Evolutionary conservation across 2,329 filamentous ascomycete species (phyloP).

Genomic region (Karstenula rhodostoma): DNA sequence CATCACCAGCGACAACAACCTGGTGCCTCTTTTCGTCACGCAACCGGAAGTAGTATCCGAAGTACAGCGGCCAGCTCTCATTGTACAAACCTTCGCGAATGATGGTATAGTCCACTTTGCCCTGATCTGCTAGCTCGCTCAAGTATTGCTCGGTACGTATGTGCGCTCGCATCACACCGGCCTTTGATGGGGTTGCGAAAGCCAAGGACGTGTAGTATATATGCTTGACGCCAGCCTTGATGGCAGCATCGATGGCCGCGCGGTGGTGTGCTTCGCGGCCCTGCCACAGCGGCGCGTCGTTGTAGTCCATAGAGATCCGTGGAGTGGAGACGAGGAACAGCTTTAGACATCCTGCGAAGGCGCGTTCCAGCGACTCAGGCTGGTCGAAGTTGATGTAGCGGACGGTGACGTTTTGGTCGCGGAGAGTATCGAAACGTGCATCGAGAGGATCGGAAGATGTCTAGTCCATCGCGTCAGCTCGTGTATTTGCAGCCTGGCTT

Average conservation of each 20-base stretch:
- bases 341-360: conserved; percentile 49
- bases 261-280: conserved; percentile 57
- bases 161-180: conserved; percentile 57
- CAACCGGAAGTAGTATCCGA: conserved; percentile 53
- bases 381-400: conserved; percentile 53
- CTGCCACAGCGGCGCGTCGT: conserved; percentile 50
- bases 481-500: conserved; percentile 14
- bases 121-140: conserved; percentile 32
- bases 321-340: conserved; percentile 58
- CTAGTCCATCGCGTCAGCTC: conserved; percentile 14
- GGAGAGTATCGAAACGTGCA: conserved; percentile 39
- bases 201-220: conserved; percentile 58
- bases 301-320: conserved; percentile 55
- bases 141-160: conserved; percentile 56
- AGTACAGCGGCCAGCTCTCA: conserved; percentile 58
- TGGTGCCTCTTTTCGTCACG: conserved; percentile 47
- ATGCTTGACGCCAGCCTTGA: conserved; percentile 52
- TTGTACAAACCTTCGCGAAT: conserved; percentile 57
- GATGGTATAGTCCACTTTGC: conserved; percentile 43
- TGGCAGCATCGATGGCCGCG: conserved; percentile 53
- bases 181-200: conserved; percentile 52
- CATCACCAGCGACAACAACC: conserved; percentile 53
- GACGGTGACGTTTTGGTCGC: conserved; percentile 42
- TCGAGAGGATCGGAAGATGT: conserved; percentile 30
- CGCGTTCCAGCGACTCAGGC: conserved; percentile 40